Base-by-base conservation (phyloP, 2,329 filamentous ascomycete genomes). In the Pseudocercospora crystallina region DNA sequence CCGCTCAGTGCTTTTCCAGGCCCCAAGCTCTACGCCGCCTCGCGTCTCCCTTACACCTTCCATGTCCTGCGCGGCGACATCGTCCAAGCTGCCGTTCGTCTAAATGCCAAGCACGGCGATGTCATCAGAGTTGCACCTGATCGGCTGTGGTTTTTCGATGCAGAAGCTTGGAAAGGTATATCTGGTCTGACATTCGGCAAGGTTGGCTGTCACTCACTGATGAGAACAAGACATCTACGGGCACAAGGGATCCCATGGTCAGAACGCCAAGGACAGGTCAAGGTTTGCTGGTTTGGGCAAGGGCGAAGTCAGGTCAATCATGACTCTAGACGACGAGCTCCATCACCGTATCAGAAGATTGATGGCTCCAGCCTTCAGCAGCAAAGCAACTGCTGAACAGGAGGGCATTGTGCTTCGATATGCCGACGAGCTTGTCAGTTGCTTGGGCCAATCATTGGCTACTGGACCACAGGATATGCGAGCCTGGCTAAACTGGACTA, bases 71-170 rank as follows among this genome's bases (percentile, higher is more conserved):
- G 38, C 26, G 43, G 39, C n/a, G 37, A 38, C 11, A 26, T 40
- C 5, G 14, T 38, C 5, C 30, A 46, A 5, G 29, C 30, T 13
- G 20, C 29, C 14, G 39, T 36, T 4, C 17, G 30, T 38, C 74
- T 92, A 1, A 88, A 92, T 65, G 76, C 76, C 10, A 78, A 87
- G 60, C 77, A 89, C 70, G 88, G 88, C 2, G 40, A 39, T 4
- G 32, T 30, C 3, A 32, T 34, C 1, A 41, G 34, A 12, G 17
- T 43, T 4, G 32, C 41, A 11, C 41, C 41, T 2, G 14, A 43
- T 33, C 30, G 35, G 11, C 10, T 33, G 5, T 33, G 30, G 8
- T 33, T 30, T 31, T 42, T 43, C 7, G 34, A 31, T 1, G 30
- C 43, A 29, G 43, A 48, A 38, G n/a, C n/a, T n/a, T n/a, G n/a